Evolutionary conservation across 495 filamentous ascomycete genomes (phyloP), one percentile per base, ranked within the genome.

Genomic region (Chaetomium cochliodes): DNA sequence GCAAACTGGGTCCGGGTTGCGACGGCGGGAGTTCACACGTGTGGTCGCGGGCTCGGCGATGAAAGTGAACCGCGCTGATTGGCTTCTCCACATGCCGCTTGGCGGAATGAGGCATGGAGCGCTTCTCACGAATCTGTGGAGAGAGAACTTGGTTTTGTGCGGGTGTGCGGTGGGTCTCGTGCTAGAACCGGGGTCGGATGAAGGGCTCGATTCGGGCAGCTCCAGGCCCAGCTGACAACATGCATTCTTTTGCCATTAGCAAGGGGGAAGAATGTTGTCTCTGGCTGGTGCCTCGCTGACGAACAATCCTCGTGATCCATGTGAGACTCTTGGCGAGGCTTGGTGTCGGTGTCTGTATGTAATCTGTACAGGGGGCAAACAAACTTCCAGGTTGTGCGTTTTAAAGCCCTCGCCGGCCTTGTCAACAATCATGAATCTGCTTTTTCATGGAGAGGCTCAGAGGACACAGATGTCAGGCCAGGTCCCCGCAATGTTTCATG

Each of bases 121-220:
- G 33, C 6, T 37, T 37, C 33, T 37, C 6, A 37, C 9, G 33
- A 37, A 37, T 37, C 33, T 37, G 33, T 37, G 33, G 33, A 37
- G 33, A 8, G 33, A 37, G 33, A 37, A 37, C 33, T 47, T 20
- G 46, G 18, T 50, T 50, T 47, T 30, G 12, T 44, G 50, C 50
- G 39, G 15, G 50, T 50, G 25, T 50, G 41, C 41, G 52, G 41
- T 41, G 64, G 52, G 61, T 55, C 57, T 60, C 67, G 61, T 54
- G 23, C 53, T 52, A n/a, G 47, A 62, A 52, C 68, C 58, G 65
- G 68, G 68, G 65, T 67, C 68, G 68, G 68, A 44, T 63, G 64
- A 70, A 70, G 62, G 68, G 68, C 64, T 70, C 62, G 58, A 67
- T 58, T 67, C 52, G 50, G 65, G n/a, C 20, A 44, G 25, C 64